These are phyloP conservation scores for Melaleuca quinquenervia DNA, from an alignment of 345 rosid genomes.

Conservation along the genomic window DNA sequence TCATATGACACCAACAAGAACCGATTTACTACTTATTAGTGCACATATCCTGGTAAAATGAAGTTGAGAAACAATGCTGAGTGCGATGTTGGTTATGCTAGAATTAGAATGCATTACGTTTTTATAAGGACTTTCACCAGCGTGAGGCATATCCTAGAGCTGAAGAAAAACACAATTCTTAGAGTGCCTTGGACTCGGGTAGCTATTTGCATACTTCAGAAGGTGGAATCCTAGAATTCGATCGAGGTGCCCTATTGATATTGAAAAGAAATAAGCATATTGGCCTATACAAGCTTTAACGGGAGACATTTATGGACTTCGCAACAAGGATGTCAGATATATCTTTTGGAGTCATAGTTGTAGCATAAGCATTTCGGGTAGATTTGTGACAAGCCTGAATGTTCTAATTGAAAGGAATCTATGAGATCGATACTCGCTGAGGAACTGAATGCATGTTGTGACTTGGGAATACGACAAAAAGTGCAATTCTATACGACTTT, in stretches of 20 bases:
- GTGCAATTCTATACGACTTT: not conserved
- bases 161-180: not conserved
- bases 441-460: not conserved
- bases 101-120: not conserved
- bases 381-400: not conserved
- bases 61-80: too few species aligned
- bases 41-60: too few species aligned
- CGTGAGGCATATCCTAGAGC: not conserved
- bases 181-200: not conserved
- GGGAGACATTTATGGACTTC: not conserved
- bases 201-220: not conserved
- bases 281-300: not conserved
- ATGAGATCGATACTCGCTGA: too few species aligned
- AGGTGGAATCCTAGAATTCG: not conserved
- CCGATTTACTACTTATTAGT: too few species aligned
- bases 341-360: not conserved
- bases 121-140: not conserved
- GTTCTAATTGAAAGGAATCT: not conserved
- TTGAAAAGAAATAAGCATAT: not conserved
- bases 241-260: not conserved
- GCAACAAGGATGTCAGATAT: not conserved
- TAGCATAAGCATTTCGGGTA: not conserved
- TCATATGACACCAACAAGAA: too few species aligned
- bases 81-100: not conserved
- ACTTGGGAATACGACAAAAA: not conserved